Evolutionary conservation across 768 basidiomycete species (phyloP), one percentile per base, ranked within the genome.

Genomic region (Mycena filopes): DNA sequence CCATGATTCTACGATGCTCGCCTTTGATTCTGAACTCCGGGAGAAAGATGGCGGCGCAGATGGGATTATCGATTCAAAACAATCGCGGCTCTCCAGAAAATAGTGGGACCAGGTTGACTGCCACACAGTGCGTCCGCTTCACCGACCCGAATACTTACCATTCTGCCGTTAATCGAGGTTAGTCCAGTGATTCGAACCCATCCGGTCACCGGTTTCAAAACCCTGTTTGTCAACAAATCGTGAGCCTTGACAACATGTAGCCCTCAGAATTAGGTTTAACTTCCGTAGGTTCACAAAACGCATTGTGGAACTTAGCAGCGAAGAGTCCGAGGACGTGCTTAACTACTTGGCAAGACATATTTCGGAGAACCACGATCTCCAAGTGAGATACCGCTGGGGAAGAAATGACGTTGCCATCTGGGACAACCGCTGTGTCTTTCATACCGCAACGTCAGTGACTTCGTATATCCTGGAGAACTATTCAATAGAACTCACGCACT

Each of bases 181-280:
- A n/a, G n/a, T n/a, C n/a, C n/a, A n/a, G n/a, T n/a, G n/a, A n/a
- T n/a, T n/a, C n/a, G 86, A 41, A 86, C 85, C 9, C 80, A 87
- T 67, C 87, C 87, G 12, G 82, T 89, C 8, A 88, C 87, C 0
- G 87, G 87, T 4, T 87, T 82, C 79, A 87, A 86, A 70, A 73
- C 82, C 0, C 67, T 89, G 8, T 89, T 82, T 61, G 84, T 89
- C 53, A 87, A 87, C 75, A 77, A 76, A 71, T 78, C 72, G 83
- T 83, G 10, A 8, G 29, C 55, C 42, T n/a, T 54, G 2, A 16
- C 11, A 10, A n/a, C n/a, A n/a, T n/a, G n/a, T n/a, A n/a, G n/a
- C n/a, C n/a, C n/a, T n/a, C n/a, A n/a, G n/a, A n/a, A n/a, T n/a
- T n/a, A n/a, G n/a, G 20, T 28, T 25, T 45, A 3, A 33, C 13